Evolutionary conservation across 345 rosid genomes (phyloP).

Genomic region (Barbarea vulgaris): DNA sequence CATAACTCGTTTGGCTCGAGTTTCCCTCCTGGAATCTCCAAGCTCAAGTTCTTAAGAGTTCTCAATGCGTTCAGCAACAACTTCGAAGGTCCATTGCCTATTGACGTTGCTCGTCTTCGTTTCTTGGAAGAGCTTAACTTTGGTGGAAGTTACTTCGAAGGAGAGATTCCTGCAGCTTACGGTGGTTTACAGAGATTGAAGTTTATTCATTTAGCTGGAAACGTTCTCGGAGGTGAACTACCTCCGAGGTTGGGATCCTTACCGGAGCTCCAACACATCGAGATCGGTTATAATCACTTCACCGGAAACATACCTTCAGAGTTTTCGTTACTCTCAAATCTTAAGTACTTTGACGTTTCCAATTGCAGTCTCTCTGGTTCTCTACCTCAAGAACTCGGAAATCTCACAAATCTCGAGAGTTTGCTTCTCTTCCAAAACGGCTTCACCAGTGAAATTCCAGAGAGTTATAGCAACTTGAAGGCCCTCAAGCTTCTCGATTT

Average conservation of each 20-base stretch:
- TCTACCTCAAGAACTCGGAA: conserved; percentile 61
- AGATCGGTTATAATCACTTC: conserved; percentile 76
- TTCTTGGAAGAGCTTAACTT: conserved; percentile 80
- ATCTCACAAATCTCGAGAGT: conserved; percentile 59
- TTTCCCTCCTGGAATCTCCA: conserved; percentile 76
- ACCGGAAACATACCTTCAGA: conserved; percentile 68
- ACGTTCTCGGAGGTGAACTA: conserved; percentile 58
- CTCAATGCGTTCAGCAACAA: conserved; percentile 81
- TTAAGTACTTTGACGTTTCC: conserved; percentile 72
- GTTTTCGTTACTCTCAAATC: conserved; percentile 53
- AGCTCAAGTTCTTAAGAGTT: conserved; percentile 62
- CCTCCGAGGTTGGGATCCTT: conserved; percentile 68
- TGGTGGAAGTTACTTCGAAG: conserved; percentile 94
- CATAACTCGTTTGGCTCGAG: conserved; percentile 78
- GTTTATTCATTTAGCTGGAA: conserved; percentile 73
- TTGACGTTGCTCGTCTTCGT: conserved; percentile 53
- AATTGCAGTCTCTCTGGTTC: conserved; percentile 64
- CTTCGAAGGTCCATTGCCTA: conserved; percentile 70
- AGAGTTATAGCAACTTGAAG: conserved; percentile 54
- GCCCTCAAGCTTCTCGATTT: conserved; percentile 63
- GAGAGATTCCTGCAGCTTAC: conserved; percentile 65
- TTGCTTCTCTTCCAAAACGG: conserved; percentile 60
- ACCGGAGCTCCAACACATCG: conserved; percentile 63
- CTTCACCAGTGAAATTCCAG: conserved; percentile 69
- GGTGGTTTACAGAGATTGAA: conserved; percentile 59